Evolutionary conservation across 2,329 filamentous ascomycete genomes (phyloP), one percentile per base, ranked within the genome.

Genomic region (Rosellinia necatrix): DNA sequence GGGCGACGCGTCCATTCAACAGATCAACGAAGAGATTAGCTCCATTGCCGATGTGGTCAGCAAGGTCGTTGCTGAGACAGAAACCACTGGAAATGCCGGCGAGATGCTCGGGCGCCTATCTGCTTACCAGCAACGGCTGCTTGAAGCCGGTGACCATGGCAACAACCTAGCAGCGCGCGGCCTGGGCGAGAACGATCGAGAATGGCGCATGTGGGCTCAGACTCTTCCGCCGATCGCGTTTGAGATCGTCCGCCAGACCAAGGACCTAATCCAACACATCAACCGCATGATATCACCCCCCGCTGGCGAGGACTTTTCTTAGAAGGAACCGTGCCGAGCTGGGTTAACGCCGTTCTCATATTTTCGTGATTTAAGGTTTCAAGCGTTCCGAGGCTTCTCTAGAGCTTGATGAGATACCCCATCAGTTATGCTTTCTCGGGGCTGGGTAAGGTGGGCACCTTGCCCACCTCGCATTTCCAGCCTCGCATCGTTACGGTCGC

Each of bases 211-310:
- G 67, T 87, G 88, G 78, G 87, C 82, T 51, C 86, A 88, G 70
- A 86, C 84, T 24, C 75, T 96, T 47, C 90, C 90, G 9, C 90
- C 90, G 2, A 86, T 94, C 64, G 90, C 90, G n/a, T 96, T 96
- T 72, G 89, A 91, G 73, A 88, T 93, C 69, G 91, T 89, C 6
- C 81, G 89, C 57, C 89, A 92, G 73, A 89, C 88, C 48, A 94
- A 93, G 77, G 90, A 90, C 70, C 75, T 91, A 57, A 82, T 85
- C 25, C 75, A 78, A 62, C 70, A 70, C n/a, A 70, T 80, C 9
- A 76, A 75, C 52, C 70, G 70, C 63, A 62, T 77, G 50, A 70
- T 68, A 22, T 60, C 70, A 59, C 68, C 66, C 21, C 71, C 71
- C 22, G 68, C 64, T 25, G 72, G 66, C 47, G 76, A 81, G 59